phyloP scores from a whole-genome alignment of 2,329 filamentous ascomycete genomes.

The Cordyceps farinosa region DNA sequence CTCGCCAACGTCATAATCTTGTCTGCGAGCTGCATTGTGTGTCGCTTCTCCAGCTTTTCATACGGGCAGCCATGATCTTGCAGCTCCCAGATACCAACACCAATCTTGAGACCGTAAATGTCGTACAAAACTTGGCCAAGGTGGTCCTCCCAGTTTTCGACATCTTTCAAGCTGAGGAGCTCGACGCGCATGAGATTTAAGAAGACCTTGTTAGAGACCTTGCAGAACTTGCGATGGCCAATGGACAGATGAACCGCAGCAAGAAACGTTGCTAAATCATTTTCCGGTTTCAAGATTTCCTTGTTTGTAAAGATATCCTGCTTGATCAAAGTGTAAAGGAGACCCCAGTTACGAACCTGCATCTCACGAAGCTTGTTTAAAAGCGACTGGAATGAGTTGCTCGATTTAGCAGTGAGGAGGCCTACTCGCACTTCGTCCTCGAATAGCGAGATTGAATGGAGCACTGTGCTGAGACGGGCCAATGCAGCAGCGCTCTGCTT shows the following conservation, averaged over 20 bases:
- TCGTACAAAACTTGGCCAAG: slow-evolving; percentile 82
- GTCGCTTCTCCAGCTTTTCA: slow-evolving; percentile 74
- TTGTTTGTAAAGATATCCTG: slow-evolving; percentile 69
- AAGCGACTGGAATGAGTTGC: slow-evolving; percentile 50
- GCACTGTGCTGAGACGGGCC: slow-evolving; percentile 65
- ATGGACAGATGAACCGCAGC: slow-evolving; percentile 79
- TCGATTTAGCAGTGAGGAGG: slow-evolving; percentile 58
- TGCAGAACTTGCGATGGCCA: slow-evolving; percentile 81
- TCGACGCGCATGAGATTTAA: slow-evolving; percentile 86
- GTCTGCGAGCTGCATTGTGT: slow-evolving; percentile 77
- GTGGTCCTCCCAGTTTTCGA: slow-evolving; percentile 82
- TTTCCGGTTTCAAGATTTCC: slow-evolving; percentile 62
- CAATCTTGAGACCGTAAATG: slow-evolving; percentile 75
- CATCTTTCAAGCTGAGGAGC: slow-evolving; percentile 68
- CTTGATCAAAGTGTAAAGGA: slow-evolving; percentile 78
- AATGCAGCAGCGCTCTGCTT: slow-evolving; percentile 69
- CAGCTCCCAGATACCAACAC: slow-evolving; percentile 61
- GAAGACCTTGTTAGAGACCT: slow-evolving; percentile 79
- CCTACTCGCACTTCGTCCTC: slow-evolving; percentile 85
- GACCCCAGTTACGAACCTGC: slow-evolving; percentile 81
- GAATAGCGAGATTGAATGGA: slow-evolving; percentile 76
- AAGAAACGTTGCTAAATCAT: slow-evolving; percentile 74
- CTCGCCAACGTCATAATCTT: slow-evolving; percentile 78
- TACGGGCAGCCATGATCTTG: slow-evolving; percentile 76
- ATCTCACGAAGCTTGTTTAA: slow-evolving; percentile 77